A percentile compares a stretch with the other conserved stretches of the same genome.
Evolutionary conservation across 2,329 filamentous ascomycete species (phyloP).

Genomic region (Cordyceps cicadae): DNA sequence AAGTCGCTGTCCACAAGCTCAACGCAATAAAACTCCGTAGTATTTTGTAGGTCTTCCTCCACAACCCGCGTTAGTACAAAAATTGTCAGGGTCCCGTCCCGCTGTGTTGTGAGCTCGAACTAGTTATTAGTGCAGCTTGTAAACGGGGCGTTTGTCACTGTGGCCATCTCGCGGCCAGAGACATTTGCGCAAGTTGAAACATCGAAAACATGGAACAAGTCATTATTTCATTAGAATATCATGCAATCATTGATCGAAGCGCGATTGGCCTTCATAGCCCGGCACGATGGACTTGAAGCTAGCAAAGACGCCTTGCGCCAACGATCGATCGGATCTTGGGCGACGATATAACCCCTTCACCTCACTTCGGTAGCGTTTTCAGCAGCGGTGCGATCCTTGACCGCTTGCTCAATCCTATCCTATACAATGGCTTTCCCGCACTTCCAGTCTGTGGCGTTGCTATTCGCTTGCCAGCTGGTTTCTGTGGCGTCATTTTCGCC

Average conservation of each 20-base stretch:
- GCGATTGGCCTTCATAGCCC: no score
- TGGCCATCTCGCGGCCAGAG: no score
- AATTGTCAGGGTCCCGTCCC: neutral
- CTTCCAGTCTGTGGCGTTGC: neutral
- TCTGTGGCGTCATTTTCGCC: neutral
- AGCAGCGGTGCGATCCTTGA: conserved; percentile 43
- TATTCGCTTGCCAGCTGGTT: neutral
- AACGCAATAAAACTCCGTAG: no score
- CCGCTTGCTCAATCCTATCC: conserved; percentile 44
- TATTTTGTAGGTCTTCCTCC: neutral
- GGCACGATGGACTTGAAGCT: neutral
- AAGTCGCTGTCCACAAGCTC: neutral
- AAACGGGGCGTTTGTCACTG: no score
- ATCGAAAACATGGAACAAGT: neutral
- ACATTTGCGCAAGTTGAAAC: neutral
- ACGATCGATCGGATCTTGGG: neutral
- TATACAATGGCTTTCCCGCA: conserved; percentile 33
- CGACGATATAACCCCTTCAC: neutral
- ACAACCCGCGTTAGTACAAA: neutral
- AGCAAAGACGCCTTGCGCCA: neutral
- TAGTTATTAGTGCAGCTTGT: neutral
- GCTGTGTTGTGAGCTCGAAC: no score
- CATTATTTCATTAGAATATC: neutral
- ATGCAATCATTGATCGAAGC: neutral
- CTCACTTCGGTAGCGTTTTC: conserved; percentile 38